Percentiles rank a stretch among this genome's conserved stretches.
These are phyloP conservation scores for Penicillium goetzii DNA, from an alignment of 495 filamentous ascomycete species.

Conservation along the genomic window DNA sequence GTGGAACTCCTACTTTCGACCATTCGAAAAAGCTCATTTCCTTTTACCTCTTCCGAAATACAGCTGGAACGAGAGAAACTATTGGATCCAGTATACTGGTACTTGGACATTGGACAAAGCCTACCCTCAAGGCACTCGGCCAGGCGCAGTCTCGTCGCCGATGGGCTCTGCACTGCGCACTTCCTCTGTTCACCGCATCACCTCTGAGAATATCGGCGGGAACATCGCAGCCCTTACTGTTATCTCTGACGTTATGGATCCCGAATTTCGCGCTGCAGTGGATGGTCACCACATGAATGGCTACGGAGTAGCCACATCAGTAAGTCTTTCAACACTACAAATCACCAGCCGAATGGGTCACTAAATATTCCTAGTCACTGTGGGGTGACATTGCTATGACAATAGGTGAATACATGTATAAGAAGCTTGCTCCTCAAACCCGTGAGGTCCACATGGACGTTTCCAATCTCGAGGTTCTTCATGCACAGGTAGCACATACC, in stretches of 20 bases:
- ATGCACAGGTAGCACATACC: constrained; percentile 30
- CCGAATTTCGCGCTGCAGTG: constrained; percentile 35
- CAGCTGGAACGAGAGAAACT: constrained; percentile 44
- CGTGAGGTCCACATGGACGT: constrained; percentile 32
- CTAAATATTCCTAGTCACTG: constrained; percentile 27
- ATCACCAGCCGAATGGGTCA: neutral
- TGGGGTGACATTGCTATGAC: constrained; percentile 39
- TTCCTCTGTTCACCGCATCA: constrained; percentile 30
- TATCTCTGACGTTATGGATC: constrained; percentile 39
- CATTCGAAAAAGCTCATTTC: constrained; percentile 54
- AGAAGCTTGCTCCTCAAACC: constrained; percentile 18
- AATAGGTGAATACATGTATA: constrained; percentile 31
- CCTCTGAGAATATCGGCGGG: constrained; percentile 27
- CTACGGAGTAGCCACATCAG: constrained; percentile 42
- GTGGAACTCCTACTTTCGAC: constrained; percentile 70
- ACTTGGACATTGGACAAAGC: constrained; percentile 13
- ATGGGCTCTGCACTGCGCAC: constrained; percentile 12
- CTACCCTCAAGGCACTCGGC: constrained; percentile 11
- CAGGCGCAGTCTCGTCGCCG: neutral
- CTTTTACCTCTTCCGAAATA: constrained; percentile 71
- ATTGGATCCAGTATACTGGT: constrained; percentile 47
- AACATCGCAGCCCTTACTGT: constrained; percentile 25
- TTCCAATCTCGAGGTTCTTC: constrained; percentile 39
- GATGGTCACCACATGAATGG: constrained; percentile 46
- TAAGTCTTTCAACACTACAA: constrained; percentile 21